Evolutionary conservation across 2,329 filamentous ascomycete species (phyloP), one percentile per base, ranked within the genome.

Genomic region (Leptographium procerum): DNA sequence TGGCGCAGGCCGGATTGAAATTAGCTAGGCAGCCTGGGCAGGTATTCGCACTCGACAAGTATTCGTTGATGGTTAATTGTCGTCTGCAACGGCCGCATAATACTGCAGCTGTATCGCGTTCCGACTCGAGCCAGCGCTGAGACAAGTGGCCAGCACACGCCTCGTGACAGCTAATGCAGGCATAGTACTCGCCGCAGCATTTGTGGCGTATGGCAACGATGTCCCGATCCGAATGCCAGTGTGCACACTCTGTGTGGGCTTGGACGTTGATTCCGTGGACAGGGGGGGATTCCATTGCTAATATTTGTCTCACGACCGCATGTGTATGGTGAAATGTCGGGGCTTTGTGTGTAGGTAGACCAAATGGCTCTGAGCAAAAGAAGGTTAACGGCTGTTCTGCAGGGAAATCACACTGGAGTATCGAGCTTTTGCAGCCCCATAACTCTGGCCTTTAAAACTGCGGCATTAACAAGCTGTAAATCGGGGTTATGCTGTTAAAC

Each of bases 91-190:
- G 43, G 1, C 59, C 59, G 40, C 59, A 61, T 29, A 61, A 2
- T n/a, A 61, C 52, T 7, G 57, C 59, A 1, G 3, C 24, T 2
- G 50, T 29, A 5, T 47, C 45, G 8, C 55, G 54, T 29, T 61
- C 57, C 1, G 54, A 10, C 31, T 57, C 55, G 34, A 52, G 51
- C 59, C 59, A 61, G n/a, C 54, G 34, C 2, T n/a, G 16, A 14
- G 57, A 11, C 2, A 33, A 28, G 28, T 61, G 59, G 11, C 34
- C 26, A 28, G 57, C 57, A 10, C 59, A 29, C 3, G 57, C 59
- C 2, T 59, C 52, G 36, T 61, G 59, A 45, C 59, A 61, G 57
- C 59, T 61, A 52, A 61, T 61, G 57, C 59, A 61, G 51, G 59
- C 59, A 29, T 57, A 61, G 29, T 26, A 61, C 19, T 48, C 7